These are phyloP conservation scores for Remersonia thermophila DNA, from an alignment of 2,329 filamentous ascomycete genomes.

Conservation along the genomic window DNA sequence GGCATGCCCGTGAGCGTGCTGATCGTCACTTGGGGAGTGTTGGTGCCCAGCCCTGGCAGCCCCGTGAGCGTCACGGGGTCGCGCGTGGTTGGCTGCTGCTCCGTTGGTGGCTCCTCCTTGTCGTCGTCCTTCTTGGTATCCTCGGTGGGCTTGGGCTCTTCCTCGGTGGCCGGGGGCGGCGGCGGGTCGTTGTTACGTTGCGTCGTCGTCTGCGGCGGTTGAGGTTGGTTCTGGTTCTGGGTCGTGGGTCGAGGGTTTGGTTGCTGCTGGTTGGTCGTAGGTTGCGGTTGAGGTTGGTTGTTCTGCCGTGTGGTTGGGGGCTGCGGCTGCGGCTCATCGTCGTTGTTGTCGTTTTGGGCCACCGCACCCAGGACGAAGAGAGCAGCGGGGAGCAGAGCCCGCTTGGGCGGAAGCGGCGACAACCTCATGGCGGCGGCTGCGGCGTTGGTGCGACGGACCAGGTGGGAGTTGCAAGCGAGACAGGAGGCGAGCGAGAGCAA, in stretches of 20 bases:
- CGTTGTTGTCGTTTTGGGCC: conserved; percentile 17
- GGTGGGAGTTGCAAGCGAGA: not conserved
- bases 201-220: not conserved
- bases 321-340: conserved; percentile 4
- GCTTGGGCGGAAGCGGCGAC: conserved; percentile 22
- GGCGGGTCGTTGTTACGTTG: not conserved
- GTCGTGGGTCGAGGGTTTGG: not conserved
- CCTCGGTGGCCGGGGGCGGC: not conserved
- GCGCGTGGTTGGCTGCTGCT: too few relatives aligned
- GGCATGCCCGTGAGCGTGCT: conserved; percentile 25
- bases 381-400: conserved; percentile 21
- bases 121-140: not conserved
- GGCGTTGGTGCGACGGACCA: not conserved
- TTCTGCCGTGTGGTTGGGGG: not conserved
- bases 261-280: not conserved
- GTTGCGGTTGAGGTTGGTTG: not conserved
- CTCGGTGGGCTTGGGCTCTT: not conserved
- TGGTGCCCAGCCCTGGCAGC: conserved; percentile 10
- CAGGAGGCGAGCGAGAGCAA: conserved; percentile 1
- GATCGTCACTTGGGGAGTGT: conserved; percentile 2
- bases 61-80: not conserved
- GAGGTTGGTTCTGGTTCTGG: not conserved
- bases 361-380: conserved; percentile 18
- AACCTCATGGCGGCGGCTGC: conserved; percentile 17
- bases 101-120: not conserved